Conservation (phyloP, 257 asterid genomes). For the Przewalskia tangutica region DNA sequence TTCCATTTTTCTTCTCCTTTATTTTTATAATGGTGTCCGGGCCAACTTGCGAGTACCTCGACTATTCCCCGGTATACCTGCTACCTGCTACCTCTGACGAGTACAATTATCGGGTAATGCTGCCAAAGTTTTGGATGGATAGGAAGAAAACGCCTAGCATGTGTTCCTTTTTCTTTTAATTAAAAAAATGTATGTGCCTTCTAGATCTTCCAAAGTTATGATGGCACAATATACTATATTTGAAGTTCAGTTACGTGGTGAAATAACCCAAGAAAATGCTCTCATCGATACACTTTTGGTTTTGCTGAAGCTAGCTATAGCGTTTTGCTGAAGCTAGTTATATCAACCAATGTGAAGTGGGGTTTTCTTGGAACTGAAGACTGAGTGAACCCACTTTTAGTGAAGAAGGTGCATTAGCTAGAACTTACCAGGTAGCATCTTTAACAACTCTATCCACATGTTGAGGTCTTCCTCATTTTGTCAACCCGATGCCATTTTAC, state of each 20-base stretch:
- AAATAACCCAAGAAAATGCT: background rate
- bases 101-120: background rate
- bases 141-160: too few relatives aligned
- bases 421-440: background rate
- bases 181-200: background rate
- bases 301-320: background rate
- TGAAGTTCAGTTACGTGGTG: background rate
- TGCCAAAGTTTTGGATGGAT: background rate
- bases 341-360: background rate
- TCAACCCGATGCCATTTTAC: background rate
- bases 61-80: background rate
- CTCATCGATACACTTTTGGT: background rate
- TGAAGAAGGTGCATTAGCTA: background rate
- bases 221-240: background rate
- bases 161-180: too few relatives aligned
- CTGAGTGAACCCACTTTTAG: background rate
- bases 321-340: background rate
- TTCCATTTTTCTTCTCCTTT: background rate
- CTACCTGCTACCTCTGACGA: background rate
- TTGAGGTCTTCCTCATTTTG: background rate
- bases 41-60: background rate
- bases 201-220: background rate
- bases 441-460: background rate
- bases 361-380: background rate
- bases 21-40: background rate